These are phyloP conservation scores for Orbilia blumenaviensis DNA, from an alignment of 2,329 filamentous ascomycete species.

Conservation along the genomic window DNA sequence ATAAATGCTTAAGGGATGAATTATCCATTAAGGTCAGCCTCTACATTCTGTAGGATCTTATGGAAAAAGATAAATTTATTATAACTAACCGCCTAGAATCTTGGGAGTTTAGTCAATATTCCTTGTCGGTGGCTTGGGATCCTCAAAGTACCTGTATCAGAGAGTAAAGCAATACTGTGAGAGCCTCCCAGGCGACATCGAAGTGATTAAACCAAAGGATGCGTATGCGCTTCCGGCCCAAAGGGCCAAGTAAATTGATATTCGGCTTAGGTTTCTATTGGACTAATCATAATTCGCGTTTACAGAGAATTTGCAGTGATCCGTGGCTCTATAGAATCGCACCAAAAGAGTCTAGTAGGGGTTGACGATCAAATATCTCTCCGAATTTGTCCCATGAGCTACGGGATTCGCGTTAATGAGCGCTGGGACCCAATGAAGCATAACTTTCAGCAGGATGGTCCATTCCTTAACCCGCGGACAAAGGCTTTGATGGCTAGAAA, in stretches of 20 bases:
- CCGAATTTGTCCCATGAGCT: slow-evolving; percentile 42
- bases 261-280: background rate
- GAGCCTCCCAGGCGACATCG: background rate
- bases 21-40: slow-evolving; percentile 29
- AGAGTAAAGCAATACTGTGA: slow-evolving; percentile 15
- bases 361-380: slow-evolving; percentile 32
- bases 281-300: background rate
- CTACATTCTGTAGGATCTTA: background rate
- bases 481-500: slow-evolving; percentile 28
- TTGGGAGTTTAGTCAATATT: slow-evolving; percentile 35
- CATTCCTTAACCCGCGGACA: slow-evolving; percentile 24
- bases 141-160: slow-evolving; percentile 41
- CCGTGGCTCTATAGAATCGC: slow-evolving; percentile 38
- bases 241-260: background rate
- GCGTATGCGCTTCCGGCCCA: slow-evolving; percentile 14
- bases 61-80: background rate
- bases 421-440: slow-evolving; percentile 24
- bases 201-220: slow-evolving; percentile 48
- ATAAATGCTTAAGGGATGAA: slow-evolving; percentile 23
- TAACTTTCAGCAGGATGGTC: background rate
- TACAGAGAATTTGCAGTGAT: slow-evolving; percentile 41
- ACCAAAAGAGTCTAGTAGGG: slow-evolving; percentile 21
- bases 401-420: slow-evolving; percentile 37
- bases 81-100: background rate
- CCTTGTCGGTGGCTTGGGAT: slow-evolving; percentile 35